Conservation (phyloP, 371 early-diverging fungal genomes). For the Zopfochytrium polystomum region DNA sequence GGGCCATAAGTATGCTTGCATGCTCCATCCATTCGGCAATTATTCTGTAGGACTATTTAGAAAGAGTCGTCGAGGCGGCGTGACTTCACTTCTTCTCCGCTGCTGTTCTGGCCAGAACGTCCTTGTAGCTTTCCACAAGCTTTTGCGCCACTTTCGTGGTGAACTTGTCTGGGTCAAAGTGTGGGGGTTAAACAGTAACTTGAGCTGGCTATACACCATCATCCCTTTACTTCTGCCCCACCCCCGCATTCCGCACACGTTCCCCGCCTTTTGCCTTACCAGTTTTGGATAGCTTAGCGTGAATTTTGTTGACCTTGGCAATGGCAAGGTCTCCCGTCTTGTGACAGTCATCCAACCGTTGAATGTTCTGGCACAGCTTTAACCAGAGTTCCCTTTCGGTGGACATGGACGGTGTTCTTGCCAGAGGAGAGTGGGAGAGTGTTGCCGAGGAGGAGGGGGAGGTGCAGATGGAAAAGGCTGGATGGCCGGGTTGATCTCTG, state of each 20-base stretch:
- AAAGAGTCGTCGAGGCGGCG: background rate
- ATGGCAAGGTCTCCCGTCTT: conserved; percentile 5
- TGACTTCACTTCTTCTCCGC: conserved; percentile 10
- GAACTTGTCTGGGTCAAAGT: conserved; percentile 11
- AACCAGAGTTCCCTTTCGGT: conserved; percentile 6
- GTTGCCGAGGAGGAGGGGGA: too few relatives aligned
- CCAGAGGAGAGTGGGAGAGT: too few relatives aligned
- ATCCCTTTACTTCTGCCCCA: background rate
- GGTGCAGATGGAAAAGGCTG: too few relatives aligned
- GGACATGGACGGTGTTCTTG: too few relatives aligned
- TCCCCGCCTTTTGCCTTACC: background rate
- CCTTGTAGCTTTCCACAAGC: conserved; percentile 14
- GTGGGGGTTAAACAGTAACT: background rate
- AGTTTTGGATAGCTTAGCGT: conserved; percentile 12
- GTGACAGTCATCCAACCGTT: conserved; percentile 18
- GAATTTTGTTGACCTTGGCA: conserved; percentile 26
- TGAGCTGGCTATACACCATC: background rate
- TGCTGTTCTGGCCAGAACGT: background rate
- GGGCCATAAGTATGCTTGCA: background rate
- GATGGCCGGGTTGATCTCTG: too few relatives aligned
- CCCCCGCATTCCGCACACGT: background rate
- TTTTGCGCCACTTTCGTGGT: conserved; percentile 19
- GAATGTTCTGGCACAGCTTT: background rate
- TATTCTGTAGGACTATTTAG: background rate
- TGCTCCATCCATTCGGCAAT: conserved; percentile 4